Percentiles rank a stretch among this genome's conserved stretches.
Conservation (phyloP, 108 stramenopile species). For the Skeletonema menzelii region DNA sequence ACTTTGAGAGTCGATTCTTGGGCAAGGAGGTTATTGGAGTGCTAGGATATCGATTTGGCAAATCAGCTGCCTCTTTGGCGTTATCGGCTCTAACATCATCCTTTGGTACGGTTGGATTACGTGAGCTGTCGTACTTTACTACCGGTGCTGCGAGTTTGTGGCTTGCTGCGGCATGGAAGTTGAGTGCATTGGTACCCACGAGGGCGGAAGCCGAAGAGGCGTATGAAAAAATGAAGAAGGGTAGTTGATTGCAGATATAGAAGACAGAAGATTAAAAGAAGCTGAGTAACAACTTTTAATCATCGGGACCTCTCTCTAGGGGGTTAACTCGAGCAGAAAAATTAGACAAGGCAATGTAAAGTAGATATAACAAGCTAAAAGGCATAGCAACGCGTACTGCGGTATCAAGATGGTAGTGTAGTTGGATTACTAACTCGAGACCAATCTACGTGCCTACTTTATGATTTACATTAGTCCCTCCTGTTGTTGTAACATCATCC, state of each 20-base stretch:
- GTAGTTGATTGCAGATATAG: background rate
- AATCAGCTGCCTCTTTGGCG: conserved; percentile 44
- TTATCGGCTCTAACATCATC: conserved; percentile 41
- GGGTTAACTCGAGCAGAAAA: background rate
- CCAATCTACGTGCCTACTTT: background rate
- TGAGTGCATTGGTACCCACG: conserved; percentile 78
- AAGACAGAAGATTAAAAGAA: background rate
- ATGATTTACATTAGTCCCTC: background rate
- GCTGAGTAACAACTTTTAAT: background rate
- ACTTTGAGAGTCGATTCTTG: conserved; percentile 82
- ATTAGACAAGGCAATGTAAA: background rate
- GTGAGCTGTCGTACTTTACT: conserved; percentile 64
- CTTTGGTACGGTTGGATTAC: conserved; percentile 57
- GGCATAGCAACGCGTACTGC: background rate
- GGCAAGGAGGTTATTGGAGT: conserved; percentile 70
- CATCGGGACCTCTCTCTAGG: no score
- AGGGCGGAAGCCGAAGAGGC: conserved; percentile 66
- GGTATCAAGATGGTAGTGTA: background rate
- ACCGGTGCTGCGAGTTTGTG: conserved; percentile 57
- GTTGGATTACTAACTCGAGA: background rate
- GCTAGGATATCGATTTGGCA: conserved; percentile 57
- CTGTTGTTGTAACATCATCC: conserved; percentile 1
- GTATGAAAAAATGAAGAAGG: conserved; percentile 44
- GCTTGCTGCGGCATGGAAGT: conserved; percentile 65
- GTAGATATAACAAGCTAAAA: background rate